A percentile compares a stretch with the other conserved stretches of the same genome.
phyloP scores from a whole-genome alignment of 2,329 filamentous ascomycete genomes.

The Cercospora sp. region DNA sequence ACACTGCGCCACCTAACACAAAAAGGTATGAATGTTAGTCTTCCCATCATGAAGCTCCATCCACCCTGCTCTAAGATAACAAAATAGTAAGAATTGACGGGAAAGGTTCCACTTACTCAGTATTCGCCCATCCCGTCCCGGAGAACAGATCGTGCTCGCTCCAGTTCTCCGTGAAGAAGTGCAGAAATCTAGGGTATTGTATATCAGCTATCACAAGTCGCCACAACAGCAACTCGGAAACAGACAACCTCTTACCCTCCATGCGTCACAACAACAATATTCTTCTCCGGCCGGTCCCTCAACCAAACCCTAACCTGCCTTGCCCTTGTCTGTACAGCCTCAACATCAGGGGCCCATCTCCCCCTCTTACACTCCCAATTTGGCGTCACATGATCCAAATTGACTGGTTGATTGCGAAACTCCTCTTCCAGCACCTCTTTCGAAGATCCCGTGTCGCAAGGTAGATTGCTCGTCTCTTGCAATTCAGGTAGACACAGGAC shows the following conservation, averaged over 20 bases:
- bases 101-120: conserved; percentile 53
- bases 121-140: conserved; percentile 72
- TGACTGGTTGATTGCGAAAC: conserved; percentile 62
- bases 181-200: conserved; percentile 62
- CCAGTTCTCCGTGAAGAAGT: conserved; percentile 84
- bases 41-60: background rate
- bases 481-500: conserved; percentile 70
- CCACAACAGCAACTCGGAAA: background rate
- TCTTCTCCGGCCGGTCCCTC: conserved; percentile 55
- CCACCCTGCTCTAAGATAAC: background rate
- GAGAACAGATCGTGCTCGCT: conserved; percentile 55
- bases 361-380: conserved; percentile 71
- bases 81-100: too few species aligned
- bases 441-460: conserved; percentile 73
- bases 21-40: background rate
- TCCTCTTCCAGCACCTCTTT: conserved; percentile 57
- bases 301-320: conserved; percentile 62
- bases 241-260: conserved; percentile 45
- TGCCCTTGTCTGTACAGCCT: conserved; percentile 62
- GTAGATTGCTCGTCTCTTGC: conserved; percentile 73
- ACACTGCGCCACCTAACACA: conserved; percentile 56
- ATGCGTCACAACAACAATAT: conserved; percentile 77
- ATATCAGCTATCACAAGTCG: background rate
- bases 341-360: conserved; percentile 48
- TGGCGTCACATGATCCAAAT: conserved; percentile 58